Evolutionary conservation across 1,139 yeast genomes (phyloP).

Genomic region (Taiozyma sp.): DNA sequence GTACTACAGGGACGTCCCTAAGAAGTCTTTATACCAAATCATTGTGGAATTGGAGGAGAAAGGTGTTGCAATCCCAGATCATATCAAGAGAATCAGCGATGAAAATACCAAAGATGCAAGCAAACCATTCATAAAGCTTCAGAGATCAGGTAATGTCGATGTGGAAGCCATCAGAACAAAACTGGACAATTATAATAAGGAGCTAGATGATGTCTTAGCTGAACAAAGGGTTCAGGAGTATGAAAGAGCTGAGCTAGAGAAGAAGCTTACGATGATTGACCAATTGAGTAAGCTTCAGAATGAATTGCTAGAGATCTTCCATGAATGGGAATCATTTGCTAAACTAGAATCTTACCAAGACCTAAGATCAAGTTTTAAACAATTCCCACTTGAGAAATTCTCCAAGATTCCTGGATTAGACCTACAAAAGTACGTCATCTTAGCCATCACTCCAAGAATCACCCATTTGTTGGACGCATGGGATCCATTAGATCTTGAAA

Average conservation of each 20-base stretch:
- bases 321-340: neutral
- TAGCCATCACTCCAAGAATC: conserved; percentile 27
- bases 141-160: conserved; percentile 12
- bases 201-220: conserved; percentile 12
- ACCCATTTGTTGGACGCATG: conserved; percentile 27
- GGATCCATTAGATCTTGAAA: conserved; percentile 34
- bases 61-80: conserved; percentile 33
- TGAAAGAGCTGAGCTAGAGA: conserved; percentile 3
- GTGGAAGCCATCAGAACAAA: conserved; percentile 19
- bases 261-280: neutral
- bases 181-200: conserved; percentile 21
- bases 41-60: conserved; percentile 33
- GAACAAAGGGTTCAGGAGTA: conserved; percentile 3
- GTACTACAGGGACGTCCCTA: conserved; percentile 22
- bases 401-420: conserved; percentile 6
- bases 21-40: conserved; percentile 30
- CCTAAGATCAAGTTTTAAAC: neutral
- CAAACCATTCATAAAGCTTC: conserved; percentile 14
- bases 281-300: neutral
- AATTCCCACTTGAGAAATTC: neutral
- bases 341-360: neutral
- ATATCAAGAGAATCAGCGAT: conserved; percentile 16
- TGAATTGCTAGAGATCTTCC: neutral
- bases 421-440: conserved; percentile 27
- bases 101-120: conserved; percentile 4